Base-by-base conservation (phyloP, 257 asterid genomes). In the Pogostemon cablin region DNA sequence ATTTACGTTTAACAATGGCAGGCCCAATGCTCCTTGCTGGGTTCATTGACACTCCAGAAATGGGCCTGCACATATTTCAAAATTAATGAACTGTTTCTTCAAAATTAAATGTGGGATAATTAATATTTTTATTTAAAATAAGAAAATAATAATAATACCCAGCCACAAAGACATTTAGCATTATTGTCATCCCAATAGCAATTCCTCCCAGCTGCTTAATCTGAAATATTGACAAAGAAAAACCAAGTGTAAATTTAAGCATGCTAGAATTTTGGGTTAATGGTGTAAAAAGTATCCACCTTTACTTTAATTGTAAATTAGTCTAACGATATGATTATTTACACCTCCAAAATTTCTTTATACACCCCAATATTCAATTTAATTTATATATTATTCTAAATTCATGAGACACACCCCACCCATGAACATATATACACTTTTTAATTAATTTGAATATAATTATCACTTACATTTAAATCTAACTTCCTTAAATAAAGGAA, bases 1-100 rank as follows among this genome's bases (percentile, higher is more conserved):
- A 88, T 4, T 69, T 67, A 7, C 69, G 81, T 15, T 66, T 85
- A 58, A 88, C 91, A 2, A 90, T 11, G 58, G 96, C 98, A 12
- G 98, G 98, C 1, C 95, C 98, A 58, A 92, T 62, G 68, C 95
- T 92, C 79, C 97, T 80, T 9, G 98, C 96, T 37, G 96, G 98
- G 74, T 92, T 92, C 98, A 92, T 90, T 0, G 96, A 92, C 3
- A 96, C 96, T 38, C 98, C 98, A 4, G 98, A 90, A 46, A 88
- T 76, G 3, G 93, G 96, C 80, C 98, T 91, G 81, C 82, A 78
- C 37, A 9, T 17, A 7, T 35, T 0, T 11, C 7, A 59, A 3
- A 46, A 32, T 44, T 2, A 25, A 5, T 11, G 1, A 38, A 25
- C 2, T 25, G 1, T 25, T 25, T 25, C 32, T 25, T 25, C 32